These are phyloP conservation scores for barrel medic (Medicago truncatula) DNA, from an alignment of 306 rosid genomes.

Conservation along the genomic window MtrunA17r5.0-ANR NC_053042.1:3351001-3351500, in stretches of 20 bases:
- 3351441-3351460: background rate
- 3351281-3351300: conserved; percentile 8
- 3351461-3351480: background rate
- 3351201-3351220: too few species aligned
- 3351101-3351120: background rate
- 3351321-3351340: conserved; percentile 32
- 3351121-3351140: background rate
- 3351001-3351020: conserved; percentile 15
- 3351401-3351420: background rate
- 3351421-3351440: background rate
- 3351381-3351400: background rate
- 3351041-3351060: conserved; percentile 36
- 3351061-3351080: conserved; percentile 50
- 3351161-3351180: too few species aligned
- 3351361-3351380: background rate
- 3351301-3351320: conserved; percentile 13
- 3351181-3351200: too few species aligned
- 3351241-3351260: conserved; percentile 45
- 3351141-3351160: too few species aligned
- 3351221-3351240: too few species aligned
- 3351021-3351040: conserved; percentile 15
- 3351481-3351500: background rate
- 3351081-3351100: conserved; percentile 13
- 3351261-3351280: conserved; percentile 47
- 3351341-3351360: background rate